Base-by-base conservation (phyloP, 2,329 filamentous ascomycete species). In the Bipolaris oryzae region DNA sequence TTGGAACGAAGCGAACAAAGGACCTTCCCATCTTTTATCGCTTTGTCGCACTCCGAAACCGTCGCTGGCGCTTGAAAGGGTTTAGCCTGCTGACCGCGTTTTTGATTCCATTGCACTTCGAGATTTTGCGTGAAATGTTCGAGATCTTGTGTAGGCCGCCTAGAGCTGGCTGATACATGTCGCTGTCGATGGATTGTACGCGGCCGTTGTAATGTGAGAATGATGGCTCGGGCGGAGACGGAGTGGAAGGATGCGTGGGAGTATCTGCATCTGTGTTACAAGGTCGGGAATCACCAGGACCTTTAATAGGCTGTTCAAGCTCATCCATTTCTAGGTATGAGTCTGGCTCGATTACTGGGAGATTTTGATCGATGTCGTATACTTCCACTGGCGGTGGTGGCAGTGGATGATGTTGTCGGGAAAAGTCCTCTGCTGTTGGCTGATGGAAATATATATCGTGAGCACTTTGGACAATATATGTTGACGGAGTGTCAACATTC, bases 81-180 rank as follows among this genome's bases (percentile, higher is more conserved):
- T 43, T 51, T n/a, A 55, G 15, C n/a, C n/a, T 23, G 9, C n/a
- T 20, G 31, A 53, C 31, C 7, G 52, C 53, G 13, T 50, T 52
- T 42, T 58, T 56, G 7, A 61, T 4, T 2, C 38, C 41, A 31
- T 44, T 15, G 10, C 53, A 20, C 39, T 53, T 58, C 3, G 48
- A 55, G 7, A 20, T 13, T 31, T 37, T 53, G n/a, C 50, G 37
- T 3, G 52, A 35, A 2, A 48, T 15, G 18, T 31, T 43, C 2
- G 49, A 28, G 1, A 61, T 23, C 23, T 28, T 46, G 6, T 59
- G 52, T 25, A 61, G 28, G n/a, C 56, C 58, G 13, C 58, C 52
- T 3, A 61, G 33, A 21, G 43, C 41, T 7, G 56, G 55, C 37
- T 58, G 53, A 28, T 59, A 61, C 37, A 31, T 53, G 31, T 59